Evolutionary conservation across 2,329 filamentous ascomycete genomes (phyloP), one percentile per base, ranked within the genome.

Genomic region (Fusarium floridanum): DNA sequence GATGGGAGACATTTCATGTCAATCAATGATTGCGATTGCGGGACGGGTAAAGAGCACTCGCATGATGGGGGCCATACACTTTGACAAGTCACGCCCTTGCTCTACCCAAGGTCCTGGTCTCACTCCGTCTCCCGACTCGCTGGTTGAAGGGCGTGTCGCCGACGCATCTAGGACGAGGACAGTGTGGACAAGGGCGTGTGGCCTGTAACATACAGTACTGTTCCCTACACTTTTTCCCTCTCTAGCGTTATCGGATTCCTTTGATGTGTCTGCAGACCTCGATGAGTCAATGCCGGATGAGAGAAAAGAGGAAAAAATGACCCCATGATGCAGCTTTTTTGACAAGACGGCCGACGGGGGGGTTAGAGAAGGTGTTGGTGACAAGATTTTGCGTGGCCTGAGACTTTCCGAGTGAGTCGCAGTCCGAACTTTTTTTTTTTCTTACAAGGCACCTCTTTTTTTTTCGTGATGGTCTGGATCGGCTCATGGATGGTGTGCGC

Each of bases 281-380:
- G 68, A 76, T 78, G 76, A 78, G 53, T 78, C 76, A 78, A 78
- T 77, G 76, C 76, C 75, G 76, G 70, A 65, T 64, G 50, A 2
- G 27, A 29, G 48, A 68, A 27, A 5, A 29, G 11, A 29, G 53
- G 27, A 16, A n/a, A 34, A 62, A 64, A 36, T 57, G 72, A 68
- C 64, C 76, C 67, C 76, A 72, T 78, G 76, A 78, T 78, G 60
- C 50, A 43, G 20, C 5, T 32, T 22, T 60, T 57, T 61, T 48
- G 60, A 65, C 63, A 65, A 61, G 57, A 62, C 41, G 24, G 43
- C 43, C 45, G 57, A 70, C 67, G 55, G 67, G 68, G 56, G 24
- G 24, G 65, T 56, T 61, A 43, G 67, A 67, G 29, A 32, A 22
- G 48, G 48, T 36, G 61, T 61, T 67, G 32, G 24, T 43, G 50